Base-by-base conservation (phyloP, 164 flowering plant genomes). In the Tetracentron sinense region DNA sequence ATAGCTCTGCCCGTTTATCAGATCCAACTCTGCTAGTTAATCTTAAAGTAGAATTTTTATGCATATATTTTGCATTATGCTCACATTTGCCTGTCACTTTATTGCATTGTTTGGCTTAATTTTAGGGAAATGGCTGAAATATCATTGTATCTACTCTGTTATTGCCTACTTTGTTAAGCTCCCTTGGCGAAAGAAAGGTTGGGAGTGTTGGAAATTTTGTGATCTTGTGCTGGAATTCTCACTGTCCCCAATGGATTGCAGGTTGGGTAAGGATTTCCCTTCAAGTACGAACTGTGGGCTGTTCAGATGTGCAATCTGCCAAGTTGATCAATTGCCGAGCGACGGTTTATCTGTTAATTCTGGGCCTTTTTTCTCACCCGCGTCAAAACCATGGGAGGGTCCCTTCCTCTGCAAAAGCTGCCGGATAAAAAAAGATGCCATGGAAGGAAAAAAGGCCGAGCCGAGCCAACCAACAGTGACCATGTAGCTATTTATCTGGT, bases 361-460 rank as follows among this genome's bases (percentile, higher is more conserved):
- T 0, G 89, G 85, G 8, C 71, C 90, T 17, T 77, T 80, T 63
- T 79, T 80, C 63, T 86, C 92, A 31, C 82, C 92, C 22, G 54
- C 86, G 25, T 80, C 91, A 31, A 87, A 82, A 77, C 85, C 85
- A 52, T 83, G 89, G 83, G 96, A 89, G 63, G 92, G 92, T 1
- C 95, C 90, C 27, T 86, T 83, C 73, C 96, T 88, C 66, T 89
- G 96, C 73, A 56, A 81, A 51, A 85, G 62, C 26, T 94, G 97
- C 63, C 80, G 79, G 61, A 75, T 70, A 59, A 94, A 90, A 85
- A 90, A 87, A 72, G 98, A 94, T 49, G 98, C 97, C 46, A 94
- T 94, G 98, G 98, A 94, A 84, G 98, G 98, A 50, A 90, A 86
- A 75, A 77, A 84, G 64, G n/a, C n/a, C n/a, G n/a, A n/a, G n/a